Conservation (phyloP, 192 early-diverging fungal species). For the Podila clonocystis region DNA sequence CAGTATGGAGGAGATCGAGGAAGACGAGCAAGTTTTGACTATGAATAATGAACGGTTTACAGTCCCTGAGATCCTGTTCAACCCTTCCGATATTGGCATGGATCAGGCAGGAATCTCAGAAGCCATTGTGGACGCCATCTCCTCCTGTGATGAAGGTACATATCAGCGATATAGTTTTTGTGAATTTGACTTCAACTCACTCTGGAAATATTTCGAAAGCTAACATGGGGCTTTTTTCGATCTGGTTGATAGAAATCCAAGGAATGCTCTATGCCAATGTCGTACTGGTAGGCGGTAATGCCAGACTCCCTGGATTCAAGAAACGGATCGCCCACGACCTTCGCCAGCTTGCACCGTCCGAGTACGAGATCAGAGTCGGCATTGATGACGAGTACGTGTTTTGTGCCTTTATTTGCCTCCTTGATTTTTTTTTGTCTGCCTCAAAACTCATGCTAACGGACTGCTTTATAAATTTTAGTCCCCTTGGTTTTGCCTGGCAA, state of each 20-base stretch:
- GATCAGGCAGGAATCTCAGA: conserved; percentile 77
- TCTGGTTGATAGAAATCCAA: conserved; percentile 52
- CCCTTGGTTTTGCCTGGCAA: conserved; percentile 65
- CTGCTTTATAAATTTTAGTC: conserved; percentile 50
- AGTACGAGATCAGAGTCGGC: conserved; percentile 65
- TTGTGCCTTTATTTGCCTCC: background rate
- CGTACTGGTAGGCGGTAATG: conserved; percentile 75
- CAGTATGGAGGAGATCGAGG: conserved; percentile 12
- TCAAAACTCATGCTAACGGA: background rate
- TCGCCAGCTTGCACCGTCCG: conserved; percentile 61
- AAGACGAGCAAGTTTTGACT: conserved; percentile 64
- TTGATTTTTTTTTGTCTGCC: background rate
- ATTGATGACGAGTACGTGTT: conserved; percentile 67
- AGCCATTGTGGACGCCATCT: conserved; percentile 65
- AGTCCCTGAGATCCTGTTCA: conserved; percentile 78
- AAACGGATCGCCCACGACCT: conserved; percentile 67
- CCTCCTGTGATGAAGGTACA: conserved; percentile 43
- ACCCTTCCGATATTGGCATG: conserved; percentile 80
- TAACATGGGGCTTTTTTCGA: conserved; percentile 1
- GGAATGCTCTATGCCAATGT: conserved; percentile 76
- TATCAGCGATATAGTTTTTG: background rate
- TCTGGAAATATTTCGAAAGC: background rate
- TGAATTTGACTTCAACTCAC: background rate
- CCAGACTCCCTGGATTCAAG: conserved; percentile 67
- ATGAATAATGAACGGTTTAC: conserved; percentile 83